These are phyloP conservation scores for Mycena vitilis DNA, from an alignment of 768 basidiomycete species.

Conservation along the genomic window DNA sequence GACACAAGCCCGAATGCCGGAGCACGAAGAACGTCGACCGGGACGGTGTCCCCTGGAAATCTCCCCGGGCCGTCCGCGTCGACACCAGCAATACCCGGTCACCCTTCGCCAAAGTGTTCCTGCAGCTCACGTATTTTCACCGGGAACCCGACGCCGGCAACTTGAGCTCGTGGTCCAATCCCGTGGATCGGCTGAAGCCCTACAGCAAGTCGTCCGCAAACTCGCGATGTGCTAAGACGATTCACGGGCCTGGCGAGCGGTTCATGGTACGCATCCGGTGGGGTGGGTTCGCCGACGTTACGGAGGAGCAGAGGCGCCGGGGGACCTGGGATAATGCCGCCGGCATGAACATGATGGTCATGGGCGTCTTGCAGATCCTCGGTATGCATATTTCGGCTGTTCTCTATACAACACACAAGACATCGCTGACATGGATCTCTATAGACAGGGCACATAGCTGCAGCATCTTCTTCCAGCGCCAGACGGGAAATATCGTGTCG, in stretches of 20 bases:
- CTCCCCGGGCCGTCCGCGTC: neutral
- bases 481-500: slow-evolving; percentile 6
- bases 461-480: slow-evolving; percentile 11
- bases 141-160: slow-evolving; percentile 1
- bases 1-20: slow-evolving; percentile 27
- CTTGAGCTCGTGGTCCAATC: slow-evolving; percentile 5
- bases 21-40: neutral
- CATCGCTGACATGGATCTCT: neutral
- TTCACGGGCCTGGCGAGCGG: slow-evolving; percentile 29
- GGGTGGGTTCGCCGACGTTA: slow-evolving; percentile 29
- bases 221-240: slow-evolving; percentile 13
- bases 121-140: slow-evolving; percentile 11
- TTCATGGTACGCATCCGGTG: slow-evolving; percentile 32
- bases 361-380: neutral
- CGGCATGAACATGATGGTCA: neutral
- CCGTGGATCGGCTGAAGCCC: slow-evolving; percentile 28
- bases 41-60: neutral
- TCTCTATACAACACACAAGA: neutral
- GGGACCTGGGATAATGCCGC: neutral
- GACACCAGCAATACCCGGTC: neutral
- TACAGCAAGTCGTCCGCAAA: slow-evolving; percentile 8
- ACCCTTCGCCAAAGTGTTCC: neutral
- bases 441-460: slow-evolving; percentile 5
- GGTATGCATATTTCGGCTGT: too few relatives aligned
- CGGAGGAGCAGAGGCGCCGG: slow-evolving; percentile 13